Base-by-base conservation (phyloP, 768 basidiomycete species). In the Strobilomyces echinocephalus region DNA sequence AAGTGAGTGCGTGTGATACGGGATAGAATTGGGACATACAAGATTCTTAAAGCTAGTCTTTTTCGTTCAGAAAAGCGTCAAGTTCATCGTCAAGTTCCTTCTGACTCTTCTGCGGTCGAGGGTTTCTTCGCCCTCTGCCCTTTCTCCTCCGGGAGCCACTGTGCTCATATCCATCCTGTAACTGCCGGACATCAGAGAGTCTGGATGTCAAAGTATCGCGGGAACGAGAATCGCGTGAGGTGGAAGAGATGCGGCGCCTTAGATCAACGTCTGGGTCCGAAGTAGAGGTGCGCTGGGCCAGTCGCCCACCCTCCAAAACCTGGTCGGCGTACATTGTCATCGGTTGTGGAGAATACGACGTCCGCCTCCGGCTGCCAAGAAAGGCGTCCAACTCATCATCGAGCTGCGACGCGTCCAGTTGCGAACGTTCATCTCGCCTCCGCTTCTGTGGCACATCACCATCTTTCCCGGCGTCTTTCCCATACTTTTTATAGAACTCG, bases 61-160 rank as follows among this genome's bases (percentile, higher is more conserved):
- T 75, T 57, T 76, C 75, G 26, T 80, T 82, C 58, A 88, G 67
- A 69, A 91, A 91, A 15, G 85, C 84, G 31, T 92, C 90, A 44
- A 92, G 73, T 63, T 93, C 90, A 46, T 85, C 88, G 57, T 93
- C 90, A 35, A 93, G 73, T 60, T 92, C 88, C 69, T 87, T 80
- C 64, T 84, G 83, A 1, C 81, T 87, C 68, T 82, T 83, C 53
- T 67, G 76, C 21, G 76, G 72, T 11, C 76, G 73, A 55, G 69
- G 64, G 54, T 66, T 66, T 53, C 74, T 74, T 41, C 78, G 72
- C 36, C 72, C 68, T 52, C 72, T 63, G 60, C 69, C 62, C 57
- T 58, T 63, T 60, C 57, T 53, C 61, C 62, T 58, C 49, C 67
- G 50, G 62, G 56, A 58, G 57, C 65, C 59, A 62, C 63, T 50